Base-by-base conservation (phyloP, 164 flowering plant genomes). In the Annona cherimola region DNA sequence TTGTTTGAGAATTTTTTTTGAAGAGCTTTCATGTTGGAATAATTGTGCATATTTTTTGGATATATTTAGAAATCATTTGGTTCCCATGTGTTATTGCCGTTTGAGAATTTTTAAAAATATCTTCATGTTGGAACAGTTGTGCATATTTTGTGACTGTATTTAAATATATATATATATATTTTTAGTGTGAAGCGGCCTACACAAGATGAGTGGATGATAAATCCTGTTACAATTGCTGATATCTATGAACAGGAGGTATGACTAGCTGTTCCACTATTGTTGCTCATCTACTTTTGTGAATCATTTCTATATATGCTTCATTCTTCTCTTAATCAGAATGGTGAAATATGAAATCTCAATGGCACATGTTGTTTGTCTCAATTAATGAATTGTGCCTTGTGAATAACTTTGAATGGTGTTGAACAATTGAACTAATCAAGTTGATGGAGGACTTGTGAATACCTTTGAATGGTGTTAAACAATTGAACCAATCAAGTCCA, bases 211-310 rank as follows among this genome's bases (percentile, higher is more conserved):
- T 91, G 97, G 97, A 86, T 93, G 77, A n/a, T 93, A 63, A 94
- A 94, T 76, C 97, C 98, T 8, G 89, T 84, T 74, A 77, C 81
- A 62, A 94, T 94, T 73, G 96, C 93, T 74, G 96, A 91, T 78
- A 79, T 77, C 14, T 94, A 91, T 81, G 93, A 86, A 79, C 87
- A 84, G 66, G 89, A 89, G 96, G 98, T 93, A 81, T 68, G 80
- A 44, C 57, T 45, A 50, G 14, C 9, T 50, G 9, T 50, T 50
- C 8, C 9, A 5, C 14, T 11, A 50, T 50, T 6, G 9, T 50
- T 11, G 57, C 57, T 9, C 14, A 8, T 11, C 14, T 50, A 50
- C 14, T 50, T 50, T 50, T 16, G 9, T 50, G 14, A 50, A 16
- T 50, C 14, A 50, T 9, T 50, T 50, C 9, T 50, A 11, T 50